A percentile compares a stretch with the other conserved stretches of the same genome.
These are phyloP conservation scores for Populus deltoides DNA, from an alignment of 345 rosid species.

Conservation along the genomic window DNA sequence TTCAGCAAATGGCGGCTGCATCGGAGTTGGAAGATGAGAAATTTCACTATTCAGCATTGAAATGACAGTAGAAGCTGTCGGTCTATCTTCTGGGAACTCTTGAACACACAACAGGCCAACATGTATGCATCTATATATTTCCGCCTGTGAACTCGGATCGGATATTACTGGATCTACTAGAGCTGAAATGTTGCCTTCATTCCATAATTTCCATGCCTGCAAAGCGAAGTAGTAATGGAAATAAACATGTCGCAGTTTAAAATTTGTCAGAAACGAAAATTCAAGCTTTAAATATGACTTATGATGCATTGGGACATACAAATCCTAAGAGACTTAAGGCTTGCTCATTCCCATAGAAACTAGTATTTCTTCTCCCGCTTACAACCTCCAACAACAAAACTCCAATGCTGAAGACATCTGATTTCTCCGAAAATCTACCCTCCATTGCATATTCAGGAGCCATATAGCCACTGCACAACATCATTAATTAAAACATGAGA, in stretches of 20 bases:
- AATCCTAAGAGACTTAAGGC: conserved; percentile 12
- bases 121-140: conserved; percentile 10
- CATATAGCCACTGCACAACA: not conserved
- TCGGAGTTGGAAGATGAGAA: conserved; percentile 8
- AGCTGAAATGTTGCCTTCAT: not conserved
- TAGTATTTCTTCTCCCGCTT: conserved; percentile 9
- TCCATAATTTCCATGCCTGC: conserved; percentile 15
- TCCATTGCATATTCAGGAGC: conserved; percentile 17
- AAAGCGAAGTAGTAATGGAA: not conserved
- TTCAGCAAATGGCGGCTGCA: conserved; percentile 6
- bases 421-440: conserved; percentile 16
- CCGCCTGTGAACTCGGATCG: not conserved
- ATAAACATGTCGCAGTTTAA: not conserved
- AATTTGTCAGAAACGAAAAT: not conserved
- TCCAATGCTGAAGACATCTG: conserved; percentile 18
- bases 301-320: not conserved
- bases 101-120: conserved; percentile 13
- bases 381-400: conserved; percentile 15
- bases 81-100: conserved; percentile 9
- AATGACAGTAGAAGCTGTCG: not conserved
- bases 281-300: no score
- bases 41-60: conserved; percentile 11
- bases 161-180: not conserved
- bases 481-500: no score
- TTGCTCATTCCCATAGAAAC: conserved; percentile 1